Percentiles rank a stretch among this genome's conserved stretches.
These are phyloP conservation scores for Apiospora arundinis DNA, from an alignment of 2,329 filamentous ascomycete genomes.

Conservation along the genomic window DNA sequence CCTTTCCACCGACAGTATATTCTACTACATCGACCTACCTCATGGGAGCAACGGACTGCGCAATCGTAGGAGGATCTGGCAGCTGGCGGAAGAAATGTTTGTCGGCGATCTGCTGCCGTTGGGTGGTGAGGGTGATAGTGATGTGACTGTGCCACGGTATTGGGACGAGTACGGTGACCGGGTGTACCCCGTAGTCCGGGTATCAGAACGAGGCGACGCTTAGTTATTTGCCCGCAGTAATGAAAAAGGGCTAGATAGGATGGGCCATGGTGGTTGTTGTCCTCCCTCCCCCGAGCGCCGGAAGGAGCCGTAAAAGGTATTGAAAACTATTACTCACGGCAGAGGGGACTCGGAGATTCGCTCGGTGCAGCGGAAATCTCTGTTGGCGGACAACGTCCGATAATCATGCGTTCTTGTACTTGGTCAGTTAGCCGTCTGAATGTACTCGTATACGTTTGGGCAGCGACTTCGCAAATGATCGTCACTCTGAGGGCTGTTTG, in stretches of 20 bases:
- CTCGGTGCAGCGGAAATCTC: neutral
- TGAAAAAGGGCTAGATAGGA: neutral
- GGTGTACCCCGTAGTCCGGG: conserved; percentile 25
- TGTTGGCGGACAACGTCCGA: neutral
- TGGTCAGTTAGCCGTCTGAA: neutral
- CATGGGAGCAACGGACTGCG: conserved; percentile 28
- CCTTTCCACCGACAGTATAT: neutral
- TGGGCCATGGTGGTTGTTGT: neutral
- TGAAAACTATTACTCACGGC: neutral
- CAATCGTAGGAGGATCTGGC: conserved; percentile 32
- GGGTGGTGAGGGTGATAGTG: too few relatives aligned
- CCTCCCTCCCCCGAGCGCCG: neutral
- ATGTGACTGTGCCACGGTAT: conserved; percentile 29
- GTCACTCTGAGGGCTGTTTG: neutral
- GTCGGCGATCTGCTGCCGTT: conserved; percentile 30
- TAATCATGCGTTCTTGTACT: neutral
- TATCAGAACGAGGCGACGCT: too few relatives aligned
- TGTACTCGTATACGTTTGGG: neutral
- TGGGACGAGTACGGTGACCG: conserved; percentile 29
- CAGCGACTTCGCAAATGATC: neutral
- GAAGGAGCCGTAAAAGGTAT: neutral
- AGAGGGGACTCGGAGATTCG: neutral
- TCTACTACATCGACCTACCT: conserved; percentile 21
- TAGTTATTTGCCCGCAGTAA: neutral
- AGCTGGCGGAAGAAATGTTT: conserved; percentile 32